Evolutionary conservation across 768 basidiomycete genomes (phyloP).

Genomic region (Trametes meyenii): DNA sequence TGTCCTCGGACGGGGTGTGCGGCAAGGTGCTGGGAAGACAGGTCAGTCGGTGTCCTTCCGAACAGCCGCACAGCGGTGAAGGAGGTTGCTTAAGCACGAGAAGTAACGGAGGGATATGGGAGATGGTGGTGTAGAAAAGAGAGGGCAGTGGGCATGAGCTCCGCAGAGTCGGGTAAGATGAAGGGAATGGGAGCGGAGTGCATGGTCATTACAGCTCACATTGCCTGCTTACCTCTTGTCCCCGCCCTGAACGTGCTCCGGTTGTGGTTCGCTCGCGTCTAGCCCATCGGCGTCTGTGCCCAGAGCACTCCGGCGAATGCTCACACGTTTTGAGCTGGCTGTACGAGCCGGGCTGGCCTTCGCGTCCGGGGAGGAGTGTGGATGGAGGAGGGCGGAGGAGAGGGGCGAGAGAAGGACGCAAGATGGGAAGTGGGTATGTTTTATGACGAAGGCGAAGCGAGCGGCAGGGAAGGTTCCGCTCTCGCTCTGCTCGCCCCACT

Average conservation of each 20-base stretch:
- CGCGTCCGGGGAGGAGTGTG: background rate
- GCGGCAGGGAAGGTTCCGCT: constrained; percentile 84
- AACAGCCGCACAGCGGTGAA: background rate
- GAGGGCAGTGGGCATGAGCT: background rate
- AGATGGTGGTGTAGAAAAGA: background rate
- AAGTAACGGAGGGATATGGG: constrained; percentile 4
- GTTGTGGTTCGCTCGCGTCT: background rate
- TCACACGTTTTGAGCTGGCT: constrained; percentile 17
- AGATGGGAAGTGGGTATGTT: background rate
- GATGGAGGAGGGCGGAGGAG: background rate
- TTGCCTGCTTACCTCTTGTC: background rate
- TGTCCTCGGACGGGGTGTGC: background rate
- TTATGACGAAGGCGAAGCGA: background rate
- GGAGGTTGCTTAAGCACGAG: background rate
- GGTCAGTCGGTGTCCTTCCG: background rate
- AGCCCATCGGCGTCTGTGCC: background rate
- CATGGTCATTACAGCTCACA: constrained; percentile 4
- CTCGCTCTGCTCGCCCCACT: constrained; percentile 96
- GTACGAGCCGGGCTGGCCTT: constrained; percentile 18
- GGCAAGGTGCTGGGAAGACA: background rate
- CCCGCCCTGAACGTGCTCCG: background rate
- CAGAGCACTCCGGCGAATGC: constrained; percentile 2
- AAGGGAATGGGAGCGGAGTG: constrained; percentile 13
- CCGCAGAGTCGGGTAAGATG: background rate
- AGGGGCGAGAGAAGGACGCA: background rate